Conservation (phyloP, 805 yeast species). For the Candida oleophila region DNA sequence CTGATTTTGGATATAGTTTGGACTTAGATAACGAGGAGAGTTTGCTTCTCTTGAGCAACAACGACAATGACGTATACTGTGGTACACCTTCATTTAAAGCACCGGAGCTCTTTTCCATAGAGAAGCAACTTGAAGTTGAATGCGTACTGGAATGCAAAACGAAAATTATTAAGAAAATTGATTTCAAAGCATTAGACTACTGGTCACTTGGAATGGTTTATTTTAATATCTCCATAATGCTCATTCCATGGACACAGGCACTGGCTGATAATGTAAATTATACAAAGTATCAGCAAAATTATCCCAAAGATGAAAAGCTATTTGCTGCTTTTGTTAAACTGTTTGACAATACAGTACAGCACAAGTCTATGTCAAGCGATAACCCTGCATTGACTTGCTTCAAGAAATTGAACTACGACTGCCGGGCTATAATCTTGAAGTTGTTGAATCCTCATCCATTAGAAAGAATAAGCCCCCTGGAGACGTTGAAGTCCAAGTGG, state of each 20-base stretch:
- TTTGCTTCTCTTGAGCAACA: conserved; percentile 12
- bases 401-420: conserved; percentile 37
- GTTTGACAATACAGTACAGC: conserved; percentile 1
- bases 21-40: conserved; percentile 24
- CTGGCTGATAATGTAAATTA: conserved; percentile 20
- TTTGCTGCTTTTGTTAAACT: conserved; percentile 21
- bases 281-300: conserved; percentile 22
- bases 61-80: conserved; percentile 25
- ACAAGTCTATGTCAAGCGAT: conserved; percentile 1
- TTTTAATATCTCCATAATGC: conserved; percentile 42
- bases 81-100: conserved; percentile 58
- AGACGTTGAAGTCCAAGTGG: conserved; percentile 34
- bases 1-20: conserved; percentile 53
- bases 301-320: conserved; percentile 23
- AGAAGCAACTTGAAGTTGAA: conserved; percentile 13
- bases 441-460: conserved; percentile 32
- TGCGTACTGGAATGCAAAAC: conserved; percentile 9
- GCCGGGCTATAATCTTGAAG: conserved; percentile 29
- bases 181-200: conserved; percentile 42
- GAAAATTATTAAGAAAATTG: conserved; percentile 7
- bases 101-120: conserved; percentile 45
- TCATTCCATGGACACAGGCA: conserved; percentile 50
- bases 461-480: conserved; percentile 23
- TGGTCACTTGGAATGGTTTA: conserved; percentile 56
- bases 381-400: conserved; percentile 36